Evolutionary conservation across 768 basidiomycete species (phyloP).

Genomic region (Mycena rebaudengoi): DNA sequence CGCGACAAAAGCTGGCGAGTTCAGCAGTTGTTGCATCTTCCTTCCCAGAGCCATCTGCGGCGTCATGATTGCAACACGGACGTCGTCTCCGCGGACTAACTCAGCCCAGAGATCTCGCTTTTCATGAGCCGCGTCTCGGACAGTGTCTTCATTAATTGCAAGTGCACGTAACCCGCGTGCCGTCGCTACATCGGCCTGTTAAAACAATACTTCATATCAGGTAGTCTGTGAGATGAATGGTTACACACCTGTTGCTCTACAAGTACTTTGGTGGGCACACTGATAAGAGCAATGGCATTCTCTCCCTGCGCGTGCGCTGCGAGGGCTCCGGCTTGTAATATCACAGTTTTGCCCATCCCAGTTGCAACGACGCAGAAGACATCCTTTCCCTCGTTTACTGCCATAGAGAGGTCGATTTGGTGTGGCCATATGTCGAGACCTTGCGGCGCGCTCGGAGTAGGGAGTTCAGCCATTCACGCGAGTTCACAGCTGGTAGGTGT

Average conservation of each 20-base stretch:
- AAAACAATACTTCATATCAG: no score
- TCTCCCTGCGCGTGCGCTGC: conserved; percentile 6
- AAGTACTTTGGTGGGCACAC: conserved; percentile 22
- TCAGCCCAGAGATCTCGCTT: conserved; percentile 4
- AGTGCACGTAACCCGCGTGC: background rate
- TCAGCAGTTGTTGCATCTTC: background rate
- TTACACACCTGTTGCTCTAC: no score
- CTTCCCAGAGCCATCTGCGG: background rate
- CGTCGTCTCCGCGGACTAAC: background rate
- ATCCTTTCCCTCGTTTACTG: conserved; percentile 4
- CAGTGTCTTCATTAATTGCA: conserved; percentile 5
- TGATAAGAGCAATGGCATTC: conserved; percentile 16
- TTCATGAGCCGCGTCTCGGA: background rate
- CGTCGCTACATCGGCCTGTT: no score
- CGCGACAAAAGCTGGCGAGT: background rate
- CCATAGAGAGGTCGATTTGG: no score
- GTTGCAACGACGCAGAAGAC: conserved; percentile 19
- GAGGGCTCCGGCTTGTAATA: conserved; percentile 7
- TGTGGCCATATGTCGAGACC: no score
- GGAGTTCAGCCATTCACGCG: no score
- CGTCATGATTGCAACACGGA: conserved; percentile 6
- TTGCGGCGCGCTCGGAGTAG: no score
- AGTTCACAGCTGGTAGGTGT: no score
- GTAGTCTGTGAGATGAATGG: no score
- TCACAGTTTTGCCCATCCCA: conserved; percentile 21